Percentiles rank a stretch among this genome's conserved stretches.
phyloP scores from a whole-genome alignment of 2,329 filamentous ascomycete genomes.

The Lasiodiplodia theobromae region DNA sequence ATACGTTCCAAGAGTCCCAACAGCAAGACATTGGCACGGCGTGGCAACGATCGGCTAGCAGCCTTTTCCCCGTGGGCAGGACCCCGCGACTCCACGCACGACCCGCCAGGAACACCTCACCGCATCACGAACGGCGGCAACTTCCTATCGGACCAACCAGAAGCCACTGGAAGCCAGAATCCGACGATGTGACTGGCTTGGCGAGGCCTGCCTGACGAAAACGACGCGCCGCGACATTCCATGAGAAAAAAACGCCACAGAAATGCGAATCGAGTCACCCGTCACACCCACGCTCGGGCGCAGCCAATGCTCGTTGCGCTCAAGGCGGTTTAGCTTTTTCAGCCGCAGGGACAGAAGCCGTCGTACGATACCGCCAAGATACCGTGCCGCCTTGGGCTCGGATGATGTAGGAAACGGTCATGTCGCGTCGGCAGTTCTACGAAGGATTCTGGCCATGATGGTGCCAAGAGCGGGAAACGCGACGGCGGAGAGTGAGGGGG shows the following conservation, averaged over 20 bases:
- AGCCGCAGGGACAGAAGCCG: background rate
- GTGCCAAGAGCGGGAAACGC: slow-evolving; percentile 9
- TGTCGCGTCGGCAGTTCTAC: background rate
- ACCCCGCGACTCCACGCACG: slow-evolving; percentile 15
- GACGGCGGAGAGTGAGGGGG: background rate
- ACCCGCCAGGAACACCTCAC: background rate
- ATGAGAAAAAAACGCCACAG: slow-evolving; percentile 13
- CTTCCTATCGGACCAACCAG: slow-evolving; percentile 8
- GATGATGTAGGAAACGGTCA: background rate
- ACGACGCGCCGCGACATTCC: background rate
- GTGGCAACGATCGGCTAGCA: slow-evolving; percentile 17
- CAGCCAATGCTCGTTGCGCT: background rate
- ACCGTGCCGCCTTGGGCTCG: slow-evolving; percentile 11
- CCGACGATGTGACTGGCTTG: background rate
- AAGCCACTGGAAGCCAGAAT: slow-evolving; percentile 15
- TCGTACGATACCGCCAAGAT: slow-evolving; percentile 24
- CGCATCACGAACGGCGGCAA: slow-evolving; percentile 4
- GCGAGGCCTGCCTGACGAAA: background rate
- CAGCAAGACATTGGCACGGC: slow-evolving; percentile 14
- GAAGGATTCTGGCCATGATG: slow-evolving; percentile 16
- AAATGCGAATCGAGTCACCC: background rate
- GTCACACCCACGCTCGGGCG: background rate
- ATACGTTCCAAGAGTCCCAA: background rate
- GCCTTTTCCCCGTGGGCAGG: slow-evolving; percentile 20
- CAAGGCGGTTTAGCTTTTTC: slow-evolving; percentile 1